A percentile compares a stretch with the other conserved stretches of the same genome.
Conservation (phyloP, 2,329 filamentous ascomycete genomes). For the Phoma sp. region DNA sequence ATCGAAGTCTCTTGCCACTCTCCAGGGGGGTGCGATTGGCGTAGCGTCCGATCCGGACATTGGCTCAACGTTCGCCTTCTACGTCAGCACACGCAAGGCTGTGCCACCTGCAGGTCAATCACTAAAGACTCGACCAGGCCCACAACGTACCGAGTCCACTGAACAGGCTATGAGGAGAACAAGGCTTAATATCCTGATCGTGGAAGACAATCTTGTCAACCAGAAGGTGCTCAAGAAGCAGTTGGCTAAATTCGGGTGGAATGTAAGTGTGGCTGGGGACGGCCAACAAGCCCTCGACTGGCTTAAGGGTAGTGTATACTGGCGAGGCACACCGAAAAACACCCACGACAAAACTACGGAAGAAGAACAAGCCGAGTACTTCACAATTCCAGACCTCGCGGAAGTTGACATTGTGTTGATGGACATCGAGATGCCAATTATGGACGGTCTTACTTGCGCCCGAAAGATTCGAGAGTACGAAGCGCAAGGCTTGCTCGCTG, state of each 20-base stretch:
- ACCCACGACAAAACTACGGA: background rate
- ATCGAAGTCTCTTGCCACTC: constrained; percentile 39
- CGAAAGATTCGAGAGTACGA: constrained; percentile 37
- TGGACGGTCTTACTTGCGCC: constrained; percentile 43
- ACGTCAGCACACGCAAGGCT: constrained; percentile 39
- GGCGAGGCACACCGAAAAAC: constrained; percentile 18
- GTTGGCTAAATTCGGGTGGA: constrained; percentile 44
- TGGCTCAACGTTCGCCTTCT: constrained; percentile 51
- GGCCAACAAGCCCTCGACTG: constrained; percentile 48
- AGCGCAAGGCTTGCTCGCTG: constrained; percentile 25
- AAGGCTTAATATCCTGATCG: constrained; percentile 37
- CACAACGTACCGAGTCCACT: constrained; percentile 18
- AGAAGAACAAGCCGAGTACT: constrained; percentile 2
- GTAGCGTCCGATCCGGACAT: constrained; percentile 44
- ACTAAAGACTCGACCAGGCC: constrained; percentile 10
- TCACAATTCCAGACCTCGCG: constrained; percentile 1
- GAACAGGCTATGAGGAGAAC: constrained; percentile 30
- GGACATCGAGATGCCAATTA: constrained; percentile 46
- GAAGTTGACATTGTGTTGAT: constrained; percentile 37
- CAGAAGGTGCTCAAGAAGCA: constrained; percentile 51
- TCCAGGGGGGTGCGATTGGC: constrained; percentile 52
- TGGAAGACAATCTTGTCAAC: constrained; percentile 51
- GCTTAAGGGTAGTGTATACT: constrained; percentile 38
- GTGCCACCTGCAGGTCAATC: constrained; percentile 16
- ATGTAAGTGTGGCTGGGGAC: constrained; percentile 46